Evolutionary conservation across 495 filamentous ascomycete species (phyloP), one percentile per base, ranked within the genome.

Genomic region (Amphirosellinia nigrospora): DNA sequence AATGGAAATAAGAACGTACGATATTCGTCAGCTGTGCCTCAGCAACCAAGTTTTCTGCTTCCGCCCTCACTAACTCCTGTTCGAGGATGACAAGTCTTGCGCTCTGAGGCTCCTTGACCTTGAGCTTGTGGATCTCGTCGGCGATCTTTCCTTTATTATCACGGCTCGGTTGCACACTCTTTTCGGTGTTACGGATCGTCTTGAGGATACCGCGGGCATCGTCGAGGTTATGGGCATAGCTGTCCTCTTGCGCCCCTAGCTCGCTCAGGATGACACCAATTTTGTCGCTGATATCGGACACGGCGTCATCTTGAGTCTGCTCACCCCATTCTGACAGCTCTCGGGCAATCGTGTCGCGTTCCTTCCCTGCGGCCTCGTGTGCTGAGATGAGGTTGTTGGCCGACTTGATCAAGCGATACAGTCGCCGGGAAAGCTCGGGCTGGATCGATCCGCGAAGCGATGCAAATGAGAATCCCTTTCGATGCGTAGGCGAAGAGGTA

Each of bases 281-380:
- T 82, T 98, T 98, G 83, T 98, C 96, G 68, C 91, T 91, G 66
- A 99, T 86, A 78, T 98, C 95, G 10, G 89, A 92, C 73, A 99
- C 82, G 45, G 90, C 89, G 56, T 96, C 94, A 77, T 99, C 96
- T 4, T 86, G 84, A 3, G 94, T 96, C 50, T 90, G 86, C 78
- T 97, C 94, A 63, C 96, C 96, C 96, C 96, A 98, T 66, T 97
- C 96, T 6, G 92, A 94, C n/a, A 99, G 88, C 82, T 98, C 94
- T 2, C 89, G 87, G 10, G 94, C 95, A 74, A 97, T 91, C 19
- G 90, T 88, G 45, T 92, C 80, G 66, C 93, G 92, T 80, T 96
- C 93, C 58, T 89, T 89, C 26, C 88, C 92, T 11, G 96, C 96
- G 0, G 88, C 77, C 80, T 97, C 92, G 79, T 98, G 91, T 60